Evolutionary conservation across 139 green algal species (phyloP).

Genomic region (Pycnococcus provasolii): DNA sequence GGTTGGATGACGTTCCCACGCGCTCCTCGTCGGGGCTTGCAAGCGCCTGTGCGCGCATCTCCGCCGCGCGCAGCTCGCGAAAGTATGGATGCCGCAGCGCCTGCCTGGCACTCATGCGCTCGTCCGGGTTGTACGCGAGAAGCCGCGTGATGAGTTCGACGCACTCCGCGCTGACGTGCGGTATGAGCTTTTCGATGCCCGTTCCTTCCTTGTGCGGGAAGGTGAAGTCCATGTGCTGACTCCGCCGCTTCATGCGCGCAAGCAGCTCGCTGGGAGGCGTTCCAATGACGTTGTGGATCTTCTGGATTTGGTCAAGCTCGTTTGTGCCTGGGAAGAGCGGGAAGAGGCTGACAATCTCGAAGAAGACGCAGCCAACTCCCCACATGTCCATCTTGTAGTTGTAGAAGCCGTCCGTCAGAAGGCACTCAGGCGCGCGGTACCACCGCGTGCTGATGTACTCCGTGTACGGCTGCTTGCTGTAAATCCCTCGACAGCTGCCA

Average conservation of each 20-base stretch:
- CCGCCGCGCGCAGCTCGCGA: slow-evolving; percentile 45
- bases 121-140: slow-evolving; percentile 67
- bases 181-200: slow-evolving; percentile 59
- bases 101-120: slow-evolving; percentile 52
- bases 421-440: slow-evolving; percentile 65
- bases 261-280: slow-evolving; percentile 61
- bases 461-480: slow-evolving; percentile 70
- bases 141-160: slow-evolving; percentile 66
- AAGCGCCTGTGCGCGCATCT: slow-evolving; percentile 48
- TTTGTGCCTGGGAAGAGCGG: slow-evolving; percentile 54
- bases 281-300: slow-evolving; percentile 70
- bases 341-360: slow-evolving; percentile 48
- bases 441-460: slow-evolving; percentile 72
- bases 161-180: slow-evolving; percentile 49
- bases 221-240: slow-evolving; percentile 54
- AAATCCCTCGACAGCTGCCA: slow-evolving; percentile 67
- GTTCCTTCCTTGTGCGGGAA: slow-evolving; percentile 46
- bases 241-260: slow-evolving; percentile 57
- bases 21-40: slow-evolving; percentile 25
- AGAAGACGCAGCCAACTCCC: slow-evolving; percentile 78
- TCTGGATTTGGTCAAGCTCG: slow-evolving; percentile 74
- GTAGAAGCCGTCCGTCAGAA: slow-evolving; percentile 78
- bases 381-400: slow-evolving; percentile 87
- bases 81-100: slow-evolving; percentile 68
- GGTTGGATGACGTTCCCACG: no score